Conservation (phyloP, 225 moss, liverwort and hornwort genomes). For the Lunularia cruciata region DNA sequence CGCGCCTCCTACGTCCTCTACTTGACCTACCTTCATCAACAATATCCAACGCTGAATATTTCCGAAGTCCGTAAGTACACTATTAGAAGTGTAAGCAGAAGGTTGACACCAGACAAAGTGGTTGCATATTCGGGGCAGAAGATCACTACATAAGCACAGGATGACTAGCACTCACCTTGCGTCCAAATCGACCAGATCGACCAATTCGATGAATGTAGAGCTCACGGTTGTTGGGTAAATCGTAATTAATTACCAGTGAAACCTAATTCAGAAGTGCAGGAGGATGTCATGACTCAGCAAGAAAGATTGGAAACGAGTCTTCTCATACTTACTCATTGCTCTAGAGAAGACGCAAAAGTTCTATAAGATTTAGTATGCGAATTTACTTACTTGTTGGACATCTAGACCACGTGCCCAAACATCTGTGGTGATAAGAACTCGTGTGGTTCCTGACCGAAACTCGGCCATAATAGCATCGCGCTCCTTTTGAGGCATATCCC, state of each 20-base stretch:
- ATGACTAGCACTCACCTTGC: slow-evolving; percentile 76
- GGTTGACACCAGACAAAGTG: no score
- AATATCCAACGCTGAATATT: no score
- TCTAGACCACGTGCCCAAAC: slow-evolving; percentile 95
- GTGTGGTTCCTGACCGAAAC: slow-evolving; percentile 80
- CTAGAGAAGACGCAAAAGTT: not conserved
- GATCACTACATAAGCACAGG: no score
- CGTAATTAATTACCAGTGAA: slow-evolving; percentile 72
- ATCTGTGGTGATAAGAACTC: slow-evolving; percentile 88
- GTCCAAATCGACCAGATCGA: slow-evolving; percentile 85
- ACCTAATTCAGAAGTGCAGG: slow-evolving; percentile 37
- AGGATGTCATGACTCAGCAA: no score
- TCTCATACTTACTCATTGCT: slow-evolving; percentile 1
- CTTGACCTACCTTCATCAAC: not conserved
- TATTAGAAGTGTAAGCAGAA: no score
- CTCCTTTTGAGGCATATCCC: slow-evolving; percentile 95
- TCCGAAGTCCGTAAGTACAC: no score
- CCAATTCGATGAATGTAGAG: slow-evolving; percentile 91
- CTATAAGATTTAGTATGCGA: no score
- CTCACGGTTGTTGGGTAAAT: slow-evolving; percentile 90
- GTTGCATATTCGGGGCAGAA: no score
- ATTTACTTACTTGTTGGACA: slow-evolving; percentile 56
- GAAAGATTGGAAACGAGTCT: no score
- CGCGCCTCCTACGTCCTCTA: not conserved
- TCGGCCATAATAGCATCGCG: slow-evolving; percentile 91